Conservation (phyloP, 179 eudicot genomes). For the Pouteria campechiana region DNA sequence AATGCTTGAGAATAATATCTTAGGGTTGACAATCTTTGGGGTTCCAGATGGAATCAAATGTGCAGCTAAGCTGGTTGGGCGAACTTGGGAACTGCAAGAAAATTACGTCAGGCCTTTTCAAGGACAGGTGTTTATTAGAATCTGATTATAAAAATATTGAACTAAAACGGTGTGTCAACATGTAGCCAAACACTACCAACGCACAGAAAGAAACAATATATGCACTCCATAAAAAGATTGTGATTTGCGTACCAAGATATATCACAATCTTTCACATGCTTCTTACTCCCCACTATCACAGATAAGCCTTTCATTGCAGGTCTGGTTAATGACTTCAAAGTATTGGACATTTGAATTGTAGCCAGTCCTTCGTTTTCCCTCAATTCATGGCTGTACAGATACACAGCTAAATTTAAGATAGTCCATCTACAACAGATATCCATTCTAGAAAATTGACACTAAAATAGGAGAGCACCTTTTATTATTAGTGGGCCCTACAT, state of each 20-base stretch:
- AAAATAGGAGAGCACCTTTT: slow-evolving; percentile 24
- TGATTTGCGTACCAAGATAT: slow-evolving; percentile 22
- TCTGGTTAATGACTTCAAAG: slow-evolving; percentile 14
- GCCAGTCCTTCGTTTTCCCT: neutral
- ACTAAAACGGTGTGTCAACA: neutral
- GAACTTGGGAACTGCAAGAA: slow-evolving; percentile 21
- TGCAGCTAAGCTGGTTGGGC: slow-evolving; percentile 14
- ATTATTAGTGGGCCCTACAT: slow-evolving; percentile 12
- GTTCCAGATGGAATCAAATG: slow-evolving; percentile 16
- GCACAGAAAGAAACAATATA: neutral
- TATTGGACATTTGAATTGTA: neutral
- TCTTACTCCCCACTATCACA: slow-evolving; percentile 11
- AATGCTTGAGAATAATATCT: slow-evolving; percentile 15
- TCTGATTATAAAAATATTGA: neutral
- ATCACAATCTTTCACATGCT: slow-evolving; percentile 10
- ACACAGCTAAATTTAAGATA: slow-evolving; percentile 1
- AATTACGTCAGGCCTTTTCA: neutral
- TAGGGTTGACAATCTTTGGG: slow-evolving; percentile 14
- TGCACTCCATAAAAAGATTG: neutral
- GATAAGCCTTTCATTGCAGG: slow-evolving; percentile 9
- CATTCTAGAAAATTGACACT: slow-evolving; percentile 7
- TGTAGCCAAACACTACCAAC: neutral
- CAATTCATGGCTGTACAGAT: neutral
- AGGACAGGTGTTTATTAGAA: neutral
- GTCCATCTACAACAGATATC: slow-evolving; percentile 9